A percentile compares a stretch with the other conserved stretches of the same genome.
These are phyloP conservation scores for Leptomonas seymouri DNA, from an alignment of 208 protist species.

Conservation along the genomic window DNA sequence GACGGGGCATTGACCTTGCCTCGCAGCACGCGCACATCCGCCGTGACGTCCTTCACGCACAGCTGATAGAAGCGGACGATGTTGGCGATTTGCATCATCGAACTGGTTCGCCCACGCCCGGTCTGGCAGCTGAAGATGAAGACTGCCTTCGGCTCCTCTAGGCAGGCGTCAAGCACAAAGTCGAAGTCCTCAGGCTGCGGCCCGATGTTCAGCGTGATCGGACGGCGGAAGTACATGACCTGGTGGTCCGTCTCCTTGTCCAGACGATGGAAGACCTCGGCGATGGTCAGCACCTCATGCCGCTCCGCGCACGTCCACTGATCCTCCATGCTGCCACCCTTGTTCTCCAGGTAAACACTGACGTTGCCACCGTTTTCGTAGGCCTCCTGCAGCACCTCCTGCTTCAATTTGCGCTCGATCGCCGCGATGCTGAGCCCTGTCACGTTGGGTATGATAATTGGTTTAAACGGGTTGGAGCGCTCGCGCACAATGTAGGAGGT, in stretches of 20 bases:
- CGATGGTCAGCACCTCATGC: constrained; percentile 61
- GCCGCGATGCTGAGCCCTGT: constrained; percentile 73
- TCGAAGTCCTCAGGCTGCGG: constrained; percentile 85
- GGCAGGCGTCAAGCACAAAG: constrained; percentile 81
- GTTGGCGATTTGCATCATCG: constrained; percentile 88
- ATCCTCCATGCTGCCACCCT: constrained; percentile 76
- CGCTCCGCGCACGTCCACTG: constrained; percentile 83
- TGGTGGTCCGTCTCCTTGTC: constrained; percentile 39
- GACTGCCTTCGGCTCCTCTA: constrained; percentile 74
- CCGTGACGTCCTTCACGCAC: constrained; percentile 70
- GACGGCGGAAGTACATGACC: constrained; percentile 75
- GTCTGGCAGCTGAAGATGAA: constrained; percentile 91
- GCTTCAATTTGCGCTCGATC: constrained; percentile 85
- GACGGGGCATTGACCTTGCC: constrained; percentile 44
- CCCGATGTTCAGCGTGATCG: constrained; percentile 82
- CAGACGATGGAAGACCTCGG: constrained; percentile 62
- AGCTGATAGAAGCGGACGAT: constrained; percentile 91
- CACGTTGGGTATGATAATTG: constrained; percentile 85
- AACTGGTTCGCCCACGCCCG: constrained; percentile 77
- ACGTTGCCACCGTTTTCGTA: constrained; percentile 86
- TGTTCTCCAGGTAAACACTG: constrained; percentile 70
- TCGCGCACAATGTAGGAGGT: constrained; percentile 83
- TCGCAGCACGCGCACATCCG: constrained; percentile 71
- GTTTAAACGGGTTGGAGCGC: constrained; percentile 71
- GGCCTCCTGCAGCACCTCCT: constrained; percentile 84